Base-by-base conservation (phyloP, 768 basidiomycete species). In the Mycena pura region DNA sequence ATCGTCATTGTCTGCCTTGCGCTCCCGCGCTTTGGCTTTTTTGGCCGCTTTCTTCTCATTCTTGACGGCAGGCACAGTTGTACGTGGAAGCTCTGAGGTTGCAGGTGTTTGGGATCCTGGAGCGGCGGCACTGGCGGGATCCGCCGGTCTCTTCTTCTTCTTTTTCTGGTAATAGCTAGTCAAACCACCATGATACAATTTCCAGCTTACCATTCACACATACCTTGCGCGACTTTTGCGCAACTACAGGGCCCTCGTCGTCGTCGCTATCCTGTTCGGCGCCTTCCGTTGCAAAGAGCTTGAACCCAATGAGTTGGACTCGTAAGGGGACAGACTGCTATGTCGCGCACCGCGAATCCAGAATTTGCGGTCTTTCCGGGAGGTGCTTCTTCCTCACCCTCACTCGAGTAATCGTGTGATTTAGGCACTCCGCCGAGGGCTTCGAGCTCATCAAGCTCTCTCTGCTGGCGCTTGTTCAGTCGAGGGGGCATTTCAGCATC, bases 381-480 rank as follows among this genome's bases (percentile, higher is more conserved):
- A 19, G 41, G 41, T 39, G 43, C 36, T 40, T 17, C 31, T 57
- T 82, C 80, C 27, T 83, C 81, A 13, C n/a, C n/a, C n/a, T 84
- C 84, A 24, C 72, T 77, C 9, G 76, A 72, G 10, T 53, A 58
- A 1, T 71, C 73, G 19, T 65, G 70, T 5, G 66, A 72, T 14
- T 75, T 68, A 2, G 76, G 68, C 8, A 74, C 64, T 24, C 73
- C 74, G 38, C 77, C 77, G 36, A 89, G 80, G 1, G 85, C 82
- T 32, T 85, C 80, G 2, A 96, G 84, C 64, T 96, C 92, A 60
- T 95, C 92, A 22, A 87, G 81, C 69, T 94, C 92, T 44, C 94
- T 79, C 69, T 95, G 92, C 73, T 95, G 93, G 46, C 95, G 83
- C 75, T 93, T 96, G 75, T 86, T 95, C 36, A 90, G 75, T 63